Evolutionary conservation across 495 filamentous ascomycete species (phyloP), one percentile per base, ranked within the genome.

Genomic region (Cercophora scortea): DNA sequence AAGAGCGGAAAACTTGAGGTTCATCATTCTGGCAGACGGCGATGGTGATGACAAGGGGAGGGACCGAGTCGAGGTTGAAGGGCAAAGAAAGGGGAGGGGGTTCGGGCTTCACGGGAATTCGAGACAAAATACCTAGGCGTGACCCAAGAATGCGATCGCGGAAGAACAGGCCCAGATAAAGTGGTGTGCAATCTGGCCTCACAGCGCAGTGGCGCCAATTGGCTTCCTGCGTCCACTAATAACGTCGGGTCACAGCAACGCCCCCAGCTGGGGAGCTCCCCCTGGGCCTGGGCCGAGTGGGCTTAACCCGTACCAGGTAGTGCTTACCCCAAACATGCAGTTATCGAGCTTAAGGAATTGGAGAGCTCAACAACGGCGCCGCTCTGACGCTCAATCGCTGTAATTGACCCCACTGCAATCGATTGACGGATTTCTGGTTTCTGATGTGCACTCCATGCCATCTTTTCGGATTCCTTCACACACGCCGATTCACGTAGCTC

Each of bases 1-100:
- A 52, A 92, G 73, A 57, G 82, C 77, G 61, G 86, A 79, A 65
- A 86, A 81, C 71, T 81, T 81, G 65, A 84, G 76, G 67, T 83
- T 81, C 70, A 83, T 82, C 87, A 90, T 90, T 62, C 66, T 78
- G 78, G 63, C 53, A 49, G 55, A 57, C 38, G 36, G 53, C 17
- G 25, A 25, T 25, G 25, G 38, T 19, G 15, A 43, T 39, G 34
- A 42, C 15, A 32, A 32, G 54, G 54, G 51, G 50, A 63, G 49
- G 52, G 46, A 47, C 47, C 32, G 38, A 52, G 51, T 47, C 39
- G 32, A 33, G 38, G 36, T 41, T 45, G 51, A 54, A 45, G 48
- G 51, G 53, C 40, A 35, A 53, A 52, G 44, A 46, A 52, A 40
- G 50, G 43, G 51, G 13, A 4, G 42, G 42, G n/a, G 17, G 2